phyloP scores from a whole-genome alignment of 2,329 filamentous ascomycete genomes.

The Pseudocercospora eumusae region DNA sequence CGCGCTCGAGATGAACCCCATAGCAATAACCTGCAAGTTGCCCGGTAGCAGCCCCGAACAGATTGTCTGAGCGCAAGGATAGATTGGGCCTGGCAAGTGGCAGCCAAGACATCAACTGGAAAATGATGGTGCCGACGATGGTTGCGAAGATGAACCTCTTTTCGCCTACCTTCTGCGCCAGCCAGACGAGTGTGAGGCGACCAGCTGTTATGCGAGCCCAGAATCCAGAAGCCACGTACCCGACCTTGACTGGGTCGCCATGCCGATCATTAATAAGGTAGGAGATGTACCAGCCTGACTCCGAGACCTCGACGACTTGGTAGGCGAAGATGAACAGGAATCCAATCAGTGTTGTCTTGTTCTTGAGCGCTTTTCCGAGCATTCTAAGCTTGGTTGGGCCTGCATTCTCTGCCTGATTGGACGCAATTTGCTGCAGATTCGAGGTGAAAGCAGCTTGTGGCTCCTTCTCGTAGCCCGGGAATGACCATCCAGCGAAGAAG shows the following conservation, averaged over 20 bases:
- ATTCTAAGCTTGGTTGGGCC: constrained; percentile 53
- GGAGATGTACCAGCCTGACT: constrained; percentile 84
- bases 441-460: constrained; percentile 47
- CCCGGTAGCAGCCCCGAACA: constrained; percentile 63
- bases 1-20: constrained; percentile 69
- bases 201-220: constrained; percentile 54
- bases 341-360: constrained; percentile 67
- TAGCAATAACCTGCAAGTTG: constrained; percentile 61
- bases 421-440: constrained; percentile 48
- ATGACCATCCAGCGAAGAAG: constrained; percentile 65
- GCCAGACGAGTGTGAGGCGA: constrained; percentile 68
- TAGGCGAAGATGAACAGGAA: constrained; percentile 84
- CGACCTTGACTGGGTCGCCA: constrained; percentile 69
- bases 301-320: constrained; percentile 80
- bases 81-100: constrained; percentile 71
- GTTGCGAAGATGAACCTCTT: constrained; percentile 67
- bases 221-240: constrained; percentile 74
- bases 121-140: constrained; percentile 61
- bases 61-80: constrained; percentile 69
- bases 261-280: constrained; percentile 74
- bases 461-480: constrained; percentile 69
- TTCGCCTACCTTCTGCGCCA: constrained; percentile 69
- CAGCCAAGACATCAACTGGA: constrained; percentile 75
- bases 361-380: constrained; percentile 54
- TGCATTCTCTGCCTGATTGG: constrained; percentile 43